Percentiles rank a stretch among this genome's conserved stretches.
These are phyloP conservation scores for Cladosporium sp. DNA, from an alignment of 2,329 filamentous ascomycete genomes.

Conservation along the genomic window DNA sequence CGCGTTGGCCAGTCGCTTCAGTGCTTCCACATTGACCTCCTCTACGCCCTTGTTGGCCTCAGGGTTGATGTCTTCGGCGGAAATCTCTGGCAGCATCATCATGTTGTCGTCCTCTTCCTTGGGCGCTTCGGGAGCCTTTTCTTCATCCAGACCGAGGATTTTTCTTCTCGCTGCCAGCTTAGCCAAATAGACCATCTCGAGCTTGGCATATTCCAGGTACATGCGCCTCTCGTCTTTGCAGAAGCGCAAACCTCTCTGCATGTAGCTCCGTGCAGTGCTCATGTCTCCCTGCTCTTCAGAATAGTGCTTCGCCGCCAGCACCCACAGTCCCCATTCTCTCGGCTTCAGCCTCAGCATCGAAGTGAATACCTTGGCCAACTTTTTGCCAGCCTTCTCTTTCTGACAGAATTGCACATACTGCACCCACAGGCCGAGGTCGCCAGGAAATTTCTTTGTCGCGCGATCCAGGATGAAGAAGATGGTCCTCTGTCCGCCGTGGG, in stretches of 20 bases:
- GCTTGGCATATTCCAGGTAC: conserved; percentile 85
- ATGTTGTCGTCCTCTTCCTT: conserved; percentile 49
- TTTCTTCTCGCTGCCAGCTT: conserved; percentile 72
- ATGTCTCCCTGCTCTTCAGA: conserved; percentile 82
- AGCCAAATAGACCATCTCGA: conserved; percentile 88
- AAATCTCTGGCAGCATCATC: conserved; percentile 56
- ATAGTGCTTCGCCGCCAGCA: conserved; percentile 72
- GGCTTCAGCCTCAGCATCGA: conserved; percentile 81
- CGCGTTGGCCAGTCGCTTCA: conserved; percentile 65
- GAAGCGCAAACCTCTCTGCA: conserved; percentile 88
- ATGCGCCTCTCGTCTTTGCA: conserved; percentile 69
- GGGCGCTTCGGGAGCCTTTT: conserved; percentile 35
- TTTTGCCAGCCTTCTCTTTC: conserved; percentile 59
- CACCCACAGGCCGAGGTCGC: conserved; percentile 77
- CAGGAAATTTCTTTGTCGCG: conserved; percentile 77
- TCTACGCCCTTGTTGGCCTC: conserved; percentile 48
- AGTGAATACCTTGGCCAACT: conserved; percentile 57
- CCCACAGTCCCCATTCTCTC: conserved; percentile 77
- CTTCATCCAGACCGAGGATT: conserved; percentile 59
- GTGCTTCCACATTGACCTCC: conserved; percentile 47
- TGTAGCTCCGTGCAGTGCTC: conserved; percentile 74
- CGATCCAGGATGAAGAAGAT: conserved; percentile 89
- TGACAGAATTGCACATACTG: conserved; percentile 82
- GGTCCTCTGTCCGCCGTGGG: conserved; percentile 68
- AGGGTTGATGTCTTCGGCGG: conserved; percentile 59